Base-by-base conservation (phyloP, 805 yeast genomes). In the Nakazawaea ernobii region DNA sequence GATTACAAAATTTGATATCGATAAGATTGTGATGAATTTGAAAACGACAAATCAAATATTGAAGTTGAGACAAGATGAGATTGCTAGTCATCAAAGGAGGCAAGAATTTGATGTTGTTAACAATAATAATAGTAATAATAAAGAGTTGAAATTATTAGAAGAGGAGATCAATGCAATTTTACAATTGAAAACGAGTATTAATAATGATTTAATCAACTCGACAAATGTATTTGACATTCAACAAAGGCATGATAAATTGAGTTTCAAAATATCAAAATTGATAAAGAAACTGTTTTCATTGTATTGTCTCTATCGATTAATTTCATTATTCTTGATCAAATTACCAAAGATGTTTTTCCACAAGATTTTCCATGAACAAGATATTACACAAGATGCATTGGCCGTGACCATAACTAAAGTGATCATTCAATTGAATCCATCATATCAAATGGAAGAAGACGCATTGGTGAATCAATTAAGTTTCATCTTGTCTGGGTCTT, bases 401-500 rank as follows among this genome's bases (percentile, higher is more conserved):
- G 77, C 82, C 1, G 69, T 69, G 17, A 74, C 80, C 1, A 52
- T 77, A 27, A 71, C 79, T 9, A 71, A 69, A 45, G 13, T 75
- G 13, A 52, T 73, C 10, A 27, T 42, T 9, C 53, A 65, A 6
- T 48, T 62, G 4, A 53, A 62, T 38, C 53, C 58, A 26, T 32
- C 60, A 9, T 63, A 70, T 1, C 50, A 62, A 2, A 45, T 48
- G 32, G 63, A 73, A 10, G 71, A 67, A 52, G 65, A 69, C 2
- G 71, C 66, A 51, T 59, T 74, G 50, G 65, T 72, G 26, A 70
- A 70, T 48, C 75, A 70, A 54, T 62, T 77, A 35, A 68, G 77
- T 39, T 71, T 84, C 49, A 52, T 79, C 2, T 57, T 84, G 13
- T 79, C 87, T 1, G 79, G 83, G 9, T 70, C 74, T 13, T 66